Percentiles rank a stretch among this genome's conserved stretches.
These are phyloP conservation scores for Nitzschia sp. DNA, from an alignment of 108 stramenopile genomes.

Conservation along the genomic window DNA sequence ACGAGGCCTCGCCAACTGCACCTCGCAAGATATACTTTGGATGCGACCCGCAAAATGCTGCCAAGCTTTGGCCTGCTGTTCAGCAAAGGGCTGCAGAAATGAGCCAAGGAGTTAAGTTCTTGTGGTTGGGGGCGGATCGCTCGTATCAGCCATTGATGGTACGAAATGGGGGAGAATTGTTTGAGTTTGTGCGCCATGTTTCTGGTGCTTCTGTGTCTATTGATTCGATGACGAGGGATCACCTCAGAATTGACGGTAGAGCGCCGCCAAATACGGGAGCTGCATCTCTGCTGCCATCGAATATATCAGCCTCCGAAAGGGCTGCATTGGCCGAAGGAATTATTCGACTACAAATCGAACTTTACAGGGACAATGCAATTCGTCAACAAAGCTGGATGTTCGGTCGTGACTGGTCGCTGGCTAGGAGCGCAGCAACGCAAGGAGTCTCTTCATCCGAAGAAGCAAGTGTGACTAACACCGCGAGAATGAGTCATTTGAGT, in stretches of 20 bases:
- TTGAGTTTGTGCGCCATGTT: constrained; percentile 64
- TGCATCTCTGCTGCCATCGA: neutral
- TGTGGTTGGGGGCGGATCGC: constrained; percentile 70
- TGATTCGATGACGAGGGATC: constrained; percentile 72
- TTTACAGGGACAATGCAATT: constrained; percentile 71
- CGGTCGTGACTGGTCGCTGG: constrained; percentile 79
- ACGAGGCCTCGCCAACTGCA: constrained; percentile 46
- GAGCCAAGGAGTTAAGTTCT: constrained; percentile 64
- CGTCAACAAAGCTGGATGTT: constrained; percentile 78
- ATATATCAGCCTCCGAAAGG: constrained; percentile 40
- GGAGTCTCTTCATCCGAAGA: neutral
- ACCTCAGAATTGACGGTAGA: constrained; percentile 71
- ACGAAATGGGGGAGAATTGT: constrained; percentile 54
- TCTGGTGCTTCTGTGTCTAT: constrained; percentile 55
- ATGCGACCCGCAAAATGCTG: constrained; percentile 56
- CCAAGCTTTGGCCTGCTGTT: constrained; percentile 60
- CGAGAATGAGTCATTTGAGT: neutral
- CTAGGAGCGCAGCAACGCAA: constrained; percentile 2
- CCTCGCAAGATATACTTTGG: constrained; percentile 73
- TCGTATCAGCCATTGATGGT: constrained; percentile 62
- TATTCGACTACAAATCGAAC: constrained; percentile 73
- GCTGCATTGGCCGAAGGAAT: constrained; percentile 70
- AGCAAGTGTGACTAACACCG: neutral
- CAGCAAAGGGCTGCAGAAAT: constrained; percentile 54
- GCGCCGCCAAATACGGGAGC: neutral